Percentiles rank a stretch among this genome's conserved stretches.
Evolutionary conservation across 805 yeast genomes (phyloP).

Genomic region (Zygoascus ofunaensis): DNA sequence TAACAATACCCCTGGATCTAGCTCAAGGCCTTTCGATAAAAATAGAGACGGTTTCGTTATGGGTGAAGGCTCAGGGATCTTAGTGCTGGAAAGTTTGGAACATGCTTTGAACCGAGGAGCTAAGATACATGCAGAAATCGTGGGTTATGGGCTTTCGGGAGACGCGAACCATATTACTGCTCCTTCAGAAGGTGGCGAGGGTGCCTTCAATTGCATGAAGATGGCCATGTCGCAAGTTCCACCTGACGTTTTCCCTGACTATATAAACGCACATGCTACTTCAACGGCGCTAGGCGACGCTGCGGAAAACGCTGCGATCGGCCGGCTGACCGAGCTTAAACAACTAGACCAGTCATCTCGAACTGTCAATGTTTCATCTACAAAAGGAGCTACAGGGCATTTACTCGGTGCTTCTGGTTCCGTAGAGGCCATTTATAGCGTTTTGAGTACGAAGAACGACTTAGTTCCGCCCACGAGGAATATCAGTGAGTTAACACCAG

Average conservation of each 20-base stretch:
- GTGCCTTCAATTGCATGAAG: constrained; percentile 76
- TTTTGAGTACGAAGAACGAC: constrained; percentile 50
- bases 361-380: constrained; percentile 50
- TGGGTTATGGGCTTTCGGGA: constrained; percentile 84
- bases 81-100: constrained; percentile 66
- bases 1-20: constrained; percentile 51
- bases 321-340: constrained; percentile 34
- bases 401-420: constrained; percentile 94
- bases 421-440: constrained; percentile 77
- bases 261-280: constrained; percentile 95
- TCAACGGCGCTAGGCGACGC: constrained; percentile 83
- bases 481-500: constrained; percentile 44
- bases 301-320: constrained; percentile 75
- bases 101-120: constrained; percentile 64
- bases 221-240: constrained; percentile 50
- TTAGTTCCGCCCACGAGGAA: constrained; percentile 76
- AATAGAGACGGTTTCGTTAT: constrained; percentile 79
- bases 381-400: constrained; percentile 92
- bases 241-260: constrained; percentile 41
- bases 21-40: constrained; percentile 83
- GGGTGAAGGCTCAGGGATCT: constrained; percentile 84
- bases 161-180: constrained; percentile 93
- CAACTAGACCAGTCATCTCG: constrained; percentile 23
- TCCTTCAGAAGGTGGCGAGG: constrained; percentile 72
- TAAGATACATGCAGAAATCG: constrained; percentile 66